phyloP scores from a whole-genome alignment of 805 yeast species.

The Metschnikowia lachancei region DNA sequence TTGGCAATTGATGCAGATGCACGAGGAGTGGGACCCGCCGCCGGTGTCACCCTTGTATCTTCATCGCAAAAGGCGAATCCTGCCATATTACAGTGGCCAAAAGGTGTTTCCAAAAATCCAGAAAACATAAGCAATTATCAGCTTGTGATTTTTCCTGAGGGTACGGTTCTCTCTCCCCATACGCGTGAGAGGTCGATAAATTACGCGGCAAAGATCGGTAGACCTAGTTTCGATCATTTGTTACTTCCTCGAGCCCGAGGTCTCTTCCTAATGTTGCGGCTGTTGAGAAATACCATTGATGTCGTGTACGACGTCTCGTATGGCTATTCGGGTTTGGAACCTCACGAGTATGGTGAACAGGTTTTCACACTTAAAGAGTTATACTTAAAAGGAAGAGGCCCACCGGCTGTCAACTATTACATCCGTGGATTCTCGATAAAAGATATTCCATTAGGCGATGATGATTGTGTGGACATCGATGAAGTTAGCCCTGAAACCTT shows the following conservation, averaged over 20 bases:
- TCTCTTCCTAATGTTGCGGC: slow-evolving; percentile 59
- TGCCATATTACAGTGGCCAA: slow-evolving; percentile 31
- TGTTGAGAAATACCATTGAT: slow-evolving; percentile 51
- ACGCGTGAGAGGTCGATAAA: slow-evolving; percentile 57
- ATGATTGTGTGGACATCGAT: slow-evolving; percentile 41
- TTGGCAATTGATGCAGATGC: slow-evolving; percentile 58
- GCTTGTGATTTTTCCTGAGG: slow-evolving; percentile 87
- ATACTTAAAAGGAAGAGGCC: slow-evolving; percentile 70
- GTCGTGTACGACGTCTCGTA: slow-evolving; percentile 78
- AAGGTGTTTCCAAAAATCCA: slow-evolving; percentile 17
- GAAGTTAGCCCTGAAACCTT: slow-evolving; percentile 42
- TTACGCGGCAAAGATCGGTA: slow-evolving; percentile 54
- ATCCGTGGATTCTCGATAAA: slow-evolving; percentile 54
- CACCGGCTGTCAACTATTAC: slow-evolving; percentile 61
- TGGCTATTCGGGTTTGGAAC: slow-evolving; percentile 70
- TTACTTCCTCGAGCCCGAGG: slow-evolving; percentile 86
- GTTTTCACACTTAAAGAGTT: slow-evolving; percentile 61
- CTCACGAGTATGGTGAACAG: slow-evolving; percentile 72
- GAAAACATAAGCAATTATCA: slow-evolving; percentile 39
- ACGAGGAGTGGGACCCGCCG: slow-evolving; percentile 53
- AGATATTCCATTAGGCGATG: slow-evolving; percentile 59
- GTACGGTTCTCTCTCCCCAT: slow-evolving; percentile 74
- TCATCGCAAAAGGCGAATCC: slow-evolving; percentile 25
- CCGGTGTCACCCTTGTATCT: slow-evolving; percentile 37
- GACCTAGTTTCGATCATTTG: slow-evolving; percentile 55